Percentiles rank a stretch among this genome's conserved stretches.
phyloP scores from a whole-genome alignment of 1,139 yeast genomes.

The Sugiyamaella grinbergsii region DNA sequence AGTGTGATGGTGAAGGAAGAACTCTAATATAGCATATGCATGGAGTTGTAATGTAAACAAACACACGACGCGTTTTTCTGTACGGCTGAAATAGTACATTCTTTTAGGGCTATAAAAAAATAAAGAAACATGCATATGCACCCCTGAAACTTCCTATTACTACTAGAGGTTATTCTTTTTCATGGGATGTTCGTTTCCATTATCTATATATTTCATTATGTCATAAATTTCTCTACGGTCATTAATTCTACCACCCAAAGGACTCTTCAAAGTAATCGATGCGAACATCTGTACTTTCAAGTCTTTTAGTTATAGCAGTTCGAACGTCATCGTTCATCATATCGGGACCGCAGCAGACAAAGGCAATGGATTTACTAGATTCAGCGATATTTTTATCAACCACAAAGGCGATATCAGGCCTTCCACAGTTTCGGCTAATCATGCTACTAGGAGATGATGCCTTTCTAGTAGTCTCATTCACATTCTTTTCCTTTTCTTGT shows the following conservation, averaged over 20 bases:
- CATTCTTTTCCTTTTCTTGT: constrained; percentile 10
- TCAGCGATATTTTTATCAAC: constrained; percentile 43
- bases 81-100: not conserved
- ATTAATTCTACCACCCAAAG: constrained; percentile 42
- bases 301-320: constrained; percentile 37
- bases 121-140: not conserved
- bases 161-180: not conserved
- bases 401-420: constrained; percentile 48
- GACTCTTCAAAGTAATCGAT: constrained; percentile 50
- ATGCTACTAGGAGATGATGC: constrained; percentile 6
- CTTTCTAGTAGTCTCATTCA: not conserved
- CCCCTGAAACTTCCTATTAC: not conserved
- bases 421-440: constrained; percentile 11
- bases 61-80: constrained; percentile 2
- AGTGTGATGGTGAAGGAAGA: not conserved
- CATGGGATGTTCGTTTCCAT: not conserved
- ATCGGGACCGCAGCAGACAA: constrained; percentile 51
- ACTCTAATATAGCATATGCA: constrained; percentile 1
- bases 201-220: constrained; percentile 6
- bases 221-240: constrained; percentile 6
- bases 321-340: constrained; percentile 47
- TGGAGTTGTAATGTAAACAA: constrained; percentile 9
- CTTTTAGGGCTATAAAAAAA: no score
- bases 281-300: constrained; percentile 38
- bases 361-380: constrained; percentile 40